phyloP scores from a whole-genome alignment of 2,329 filamentous ascomycete genomes.

The Trichoderma endophyticum region DNA sequence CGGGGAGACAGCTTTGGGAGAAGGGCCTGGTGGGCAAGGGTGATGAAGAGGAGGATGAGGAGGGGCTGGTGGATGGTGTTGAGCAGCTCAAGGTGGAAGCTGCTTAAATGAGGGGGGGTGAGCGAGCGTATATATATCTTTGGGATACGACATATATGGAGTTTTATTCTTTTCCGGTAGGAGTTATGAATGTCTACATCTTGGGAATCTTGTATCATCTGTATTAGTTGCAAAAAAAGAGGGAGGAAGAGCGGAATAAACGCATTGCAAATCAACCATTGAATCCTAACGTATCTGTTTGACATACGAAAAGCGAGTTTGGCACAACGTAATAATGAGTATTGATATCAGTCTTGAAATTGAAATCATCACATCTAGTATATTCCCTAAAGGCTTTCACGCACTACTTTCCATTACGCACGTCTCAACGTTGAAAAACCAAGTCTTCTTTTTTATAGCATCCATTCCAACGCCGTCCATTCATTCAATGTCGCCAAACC shows the following conservation, averaged over 20 bases:
- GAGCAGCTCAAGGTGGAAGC: slow-evolving; percentile 71
- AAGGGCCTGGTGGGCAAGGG: slow-evolving; percentile 64
- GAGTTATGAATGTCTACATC: background rate
- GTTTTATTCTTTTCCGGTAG: background rate
- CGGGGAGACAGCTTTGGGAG: slow-evolving; percentile 77
- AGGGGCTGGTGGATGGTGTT: slow-evolving; percentile 56
- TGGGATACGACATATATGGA: background rate
- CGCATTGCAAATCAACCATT: background rate
- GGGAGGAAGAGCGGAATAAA: background rate
- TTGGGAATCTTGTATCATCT: background rate
- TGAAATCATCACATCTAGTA: background rate
- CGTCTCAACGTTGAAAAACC: background rate
- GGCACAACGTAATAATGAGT: background rate
- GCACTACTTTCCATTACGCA: background rate
- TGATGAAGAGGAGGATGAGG: slow-evolving; percentile 67
- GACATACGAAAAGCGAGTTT: background rate
- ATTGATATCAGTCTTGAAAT: background rate
- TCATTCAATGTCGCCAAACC: slow-evolving; percentile 14
- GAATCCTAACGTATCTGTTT: background rate
- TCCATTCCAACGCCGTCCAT: slow-evolving; percentile 26
- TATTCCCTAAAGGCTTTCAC: background rate
- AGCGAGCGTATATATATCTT: slow-evolving; percentile 12
- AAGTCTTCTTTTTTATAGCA: slow-evolving; percentile 7
- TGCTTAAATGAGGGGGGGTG: slow-evolving; percentile 9
- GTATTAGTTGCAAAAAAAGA: background rate